These are phyloP conservation scores for Tylopilus sp. DNA, from an alignment of 1,284 basidiomycete genomes.

Conservation along the genomic window DNA sequence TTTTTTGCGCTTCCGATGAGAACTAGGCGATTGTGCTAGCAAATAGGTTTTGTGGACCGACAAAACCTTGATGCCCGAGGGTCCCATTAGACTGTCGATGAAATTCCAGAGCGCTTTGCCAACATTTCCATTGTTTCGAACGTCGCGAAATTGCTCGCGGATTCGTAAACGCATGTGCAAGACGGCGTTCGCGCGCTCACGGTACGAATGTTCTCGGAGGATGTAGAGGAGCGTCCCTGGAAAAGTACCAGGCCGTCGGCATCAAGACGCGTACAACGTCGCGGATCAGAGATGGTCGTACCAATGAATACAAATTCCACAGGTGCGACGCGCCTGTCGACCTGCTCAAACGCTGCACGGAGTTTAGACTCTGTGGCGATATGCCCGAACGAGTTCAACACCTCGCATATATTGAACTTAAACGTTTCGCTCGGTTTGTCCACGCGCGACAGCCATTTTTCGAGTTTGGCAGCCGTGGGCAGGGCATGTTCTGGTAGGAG, in stretches of 20 bases:
- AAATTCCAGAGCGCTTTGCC: constrained; percentile 54
- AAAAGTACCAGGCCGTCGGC: neutral
- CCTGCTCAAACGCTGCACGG: constrained; percentile 45
- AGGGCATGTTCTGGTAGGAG: constrained; percentile 44
- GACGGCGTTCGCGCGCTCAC: constrained; percentile 50
- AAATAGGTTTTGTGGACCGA: constrained; percentile 9
- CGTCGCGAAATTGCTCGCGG: constrained; percentile 51
- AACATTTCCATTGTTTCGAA: constrained; percentile 56
- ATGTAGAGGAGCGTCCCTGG: constrained; percentile 58
- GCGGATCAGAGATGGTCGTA: constrained; percentile 22
- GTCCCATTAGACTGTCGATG: constrained; percentile 43
- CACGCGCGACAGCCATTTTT: constrained; percentile 51
- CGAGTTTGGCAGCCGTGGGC: constrained; percentile 52
- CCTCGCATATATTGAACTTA: constrained; percentile 45
- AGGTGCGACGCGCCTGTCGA: constrained; percentile 60
- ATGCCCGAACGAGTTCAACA: constrained; percentile 50
- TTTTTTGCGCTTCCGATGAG: constrained; percentile 35
- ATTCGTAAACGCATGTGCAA: constrained; percentile 51
- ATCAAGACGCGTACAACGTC: neutral
- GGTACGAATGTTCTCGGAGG: constrained; percentile 38
- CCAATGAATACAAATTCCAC: constrained; percentile 75
- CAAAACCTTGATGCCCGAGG: constrained; percentile 29
- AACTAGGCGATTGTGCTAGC: constrained; percentile 3
- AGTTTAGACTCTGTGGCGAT: constrained; percentile 43
- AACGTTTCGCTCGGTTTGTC: constrained; percentile 46